Evolutionary conservation across 169 alveolate genomes (phyloP), one percentile per base, ranked within the genome.

Genomic region (Cyclospora cayetanensis): DNA sequence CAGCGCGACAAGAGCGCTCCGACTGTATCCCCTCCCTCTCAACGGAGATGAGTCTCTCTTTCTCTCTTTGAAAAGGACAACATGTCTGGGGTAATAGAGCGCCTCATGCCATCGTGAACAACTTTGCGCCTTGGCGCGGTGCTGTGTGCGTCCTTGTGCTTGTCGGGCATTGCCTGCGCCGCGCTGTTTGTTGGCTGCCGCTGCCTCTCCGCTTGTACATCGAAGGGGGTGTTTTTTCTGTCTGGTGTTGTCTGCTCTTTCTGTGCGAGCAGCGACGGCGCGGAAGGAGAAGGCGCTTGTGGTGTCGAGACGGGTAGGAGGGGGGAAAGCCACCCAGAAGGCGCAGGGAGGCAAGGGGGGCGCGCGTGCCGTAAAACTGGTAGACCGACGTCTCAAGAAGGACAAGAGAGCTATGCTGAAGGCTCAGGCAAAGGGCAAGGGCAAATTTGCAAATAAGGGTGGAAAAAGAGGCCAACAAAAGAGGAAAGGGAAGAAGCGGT

Each of bases 371-470:
- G 90, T 72, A n/a, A 93, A 79, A 80, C 53, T 74, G 42, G 95
- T 93, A 20, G 95, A 93, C 41, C 80, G 83, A 39, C 41, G 95
- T 15, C 76, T 93, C 50, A 93, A 93, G 91, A 74, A 65, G 1
- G 95, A 93, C 79, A 93, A 90, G 66, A 68, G 95, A 4, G 95
- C 72, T n/a, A n/a, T n/a, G n/a, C n/a, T n/a, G n/a, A n/a, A n/a
- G n/a, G n/a, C n/a, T n/a, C n/a, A n/a, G n/a, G n/a, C n/a, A n/a
- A n/a, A n/a, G n/a, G n/a, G n/a, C n/a, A n/a, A n/a, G n/a, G n/a
- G n/a, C n/a, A n/a, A n/a, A n/a, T n/a, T n/a, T n/a, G n/a, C n/a
- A n/a, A n/a, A n/a, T n/a, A n/a, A n/a, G n/a, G n/a, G n/a, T n/a
- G n/a, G n/a, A n/a, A n/a, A n/a, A n/a, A n/a, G n/a, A n/a, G n/a